Conservation (phyloP, 176 grass and related monocot genomes). For the Rhynchospora pubera region DNA sequence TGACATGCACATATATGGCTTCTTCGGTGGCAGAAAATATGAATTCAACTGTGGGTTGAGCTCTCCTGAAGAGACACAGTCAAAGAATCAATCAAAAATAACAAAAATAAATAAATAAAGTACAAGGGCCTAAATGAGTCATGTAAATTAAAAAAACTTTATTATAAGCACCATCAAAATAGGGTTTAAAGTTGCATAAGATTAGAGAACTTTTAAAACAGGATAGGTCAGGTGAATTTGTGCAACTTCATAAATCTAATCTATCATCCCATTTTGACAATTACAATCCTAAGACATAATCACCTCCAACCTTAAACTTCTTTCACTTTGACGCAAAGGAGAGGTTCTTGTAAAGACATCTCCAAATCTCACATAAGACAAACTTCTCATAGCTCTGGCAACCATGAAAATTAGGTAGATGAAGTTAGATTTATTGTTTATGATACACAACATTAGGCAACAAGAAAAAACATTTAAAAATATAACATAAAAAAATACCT, state of each 20-base stretch:
- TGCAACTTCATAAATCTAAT: background rate
- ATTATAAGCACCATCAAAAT: conserved; percentile 8
- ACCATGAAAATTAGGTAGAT: conserved; percentile 3
- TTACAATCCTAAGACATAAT: conserved; percentile 3
- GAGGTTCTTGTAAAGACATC: conserved; percentile 90
- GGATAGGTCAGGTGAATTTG: background rate
- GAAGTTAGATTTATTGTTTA: background rate
- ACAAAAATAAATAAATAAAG: conserved; percentile 14
- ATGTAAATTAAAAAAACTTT: conserved; percentile 13
- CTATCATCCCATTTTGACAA: background rate
- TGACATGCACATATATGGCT: conserved; percentile 84
- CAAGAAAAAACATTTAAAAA: conserved; percentile 15
- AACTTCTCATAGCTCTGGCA: conserved; percentile 60
- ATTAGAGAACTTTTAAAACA: background rate
- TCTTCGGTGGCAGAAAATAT: conserved; percentile 91
- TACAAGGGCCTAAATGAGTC: background rate
- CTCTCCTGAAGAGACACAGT: conserved; percentile 54
- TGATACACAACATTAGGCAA: conserved; percentile 19
- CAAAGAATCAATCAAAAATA: conserved; percentile 24
- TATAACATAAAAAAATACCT: conserved; percentile 40
- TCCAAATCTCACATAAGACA: conserved; percentile 94
- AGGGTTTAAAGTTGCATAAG: background rate
- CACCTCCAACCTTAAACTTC: conserved; percentile 56
- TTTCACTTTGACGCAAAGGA: conserved; percentile 58
- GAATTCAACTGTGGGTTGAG: conserved; percentile 85